Evolutionary conservation across 108 stramenopile genomes (phyloP).

Genomic region (Nitzschia sp.): DNA sequence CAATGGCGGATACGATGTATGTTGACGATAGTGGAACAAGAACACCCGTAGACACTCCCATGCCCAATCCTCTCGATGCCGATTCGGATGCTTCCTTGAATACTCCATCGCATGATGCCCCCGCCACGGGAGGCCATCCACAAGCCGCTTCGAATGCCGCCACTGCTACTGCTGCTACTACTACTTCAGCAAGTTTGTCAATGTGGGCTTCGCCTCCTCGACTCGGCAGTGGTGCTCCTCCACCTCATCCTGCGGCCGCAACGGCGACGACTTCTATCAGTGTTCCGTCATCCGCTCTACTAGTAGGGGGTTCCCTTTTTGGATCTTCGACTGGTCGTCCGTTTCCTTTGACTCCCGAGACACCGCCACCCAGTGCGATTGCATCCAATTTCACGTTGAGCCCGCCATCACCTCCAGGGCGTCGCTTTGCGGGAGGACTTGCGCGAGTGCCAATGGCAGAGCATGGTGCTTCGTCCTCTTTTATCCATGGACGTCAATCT

Average conservation of each 20-base stretch:
- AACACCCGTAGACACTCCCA: too few species aligned
- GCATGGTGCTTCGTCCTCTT: neutral
- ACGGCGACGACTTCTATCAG: neutral
- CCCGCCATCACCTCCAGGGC: conserved; percentile 59
- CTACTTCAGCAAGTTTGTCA: neutral
- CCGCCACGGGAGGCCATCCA: neutral
- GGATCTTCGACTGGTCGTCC: too few species aligned
- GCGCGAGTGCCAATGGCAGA: neutral
- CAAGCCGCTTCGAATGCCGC: neutral
- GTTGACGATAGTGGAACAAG: too few species aligned
- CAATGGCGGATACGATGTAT: too few species aligned
- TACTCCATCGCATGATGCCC: too few species aligned
- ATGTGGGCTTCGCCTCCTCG: neutral
- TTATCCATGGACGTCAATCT: neutral
- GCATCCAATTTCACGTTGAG: conserved; percentile 3
- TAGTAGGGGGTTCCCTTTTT: too few species aligned
- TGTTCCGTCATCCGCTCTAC: neutral
- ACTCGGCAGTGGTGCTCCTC: neutral
- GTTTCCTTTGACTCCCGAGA: conserved; percentile 24
- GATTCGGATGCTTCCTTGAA: neutral
- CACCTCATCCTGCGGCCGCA: neutral
- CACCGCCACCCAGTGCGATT: conserved; percentile 32
- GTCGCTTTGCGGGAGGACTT: conserved; percentile 37
- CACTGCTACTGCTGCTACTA: neutral
- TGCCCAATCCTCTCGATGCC: too few species aligned